Conservation (phyloP, 306 rosid genomes). For the Castanea crenata region DNA sequence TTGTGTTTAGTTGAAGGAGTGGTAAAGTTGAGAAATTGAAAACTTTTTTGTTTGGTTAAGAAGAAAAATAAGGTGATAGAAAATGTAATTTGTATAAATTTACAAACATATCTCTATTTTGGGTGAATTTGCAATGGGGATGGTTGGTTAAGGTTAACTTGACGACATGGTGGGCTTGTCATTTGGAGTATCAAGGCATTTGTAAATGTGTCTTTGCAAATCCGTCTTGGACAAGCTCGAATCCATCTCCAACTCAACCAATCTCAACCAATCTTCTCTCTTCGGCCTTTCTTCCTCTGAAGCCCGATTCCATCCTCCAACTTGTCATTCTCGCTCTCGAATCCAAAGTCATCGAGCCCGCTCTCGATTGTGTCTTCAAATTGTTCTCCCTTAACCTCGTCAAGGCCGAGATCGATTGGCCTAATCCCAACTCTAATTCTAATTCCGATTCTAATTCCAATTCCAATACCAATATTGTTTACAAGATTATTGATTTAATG, state of each 20-base stretch:
- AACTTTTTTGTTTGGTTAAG: too few species aligned
- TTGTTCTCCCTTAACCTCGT: conserved; percentile 81
- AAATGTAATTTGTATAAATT: too few species aligned
- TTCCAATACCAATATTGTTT: too few species aligned
- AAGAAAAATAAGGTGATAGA: too few species aligned
- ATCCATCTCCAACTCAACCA: conserved; percentile 45
- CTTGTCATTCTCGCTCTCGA: conserved; percentile 80
- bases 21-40: too few species aligned
- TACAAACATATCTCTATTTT: too few species aligned
- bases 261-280: conserved; percentile 50
- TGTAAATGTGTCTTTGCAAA: conserved; percentile 38
- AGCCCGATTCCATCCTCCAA: conserved; percentile 63
- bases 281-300: conserved; percentile 59
- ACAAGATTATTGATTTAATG: conserved; percentile 62
- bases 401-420: conserved; percentile 68
- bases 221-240: conserved; percentile 92
- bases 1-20: too few species aligned
- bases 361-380: conserved; percentile 82
- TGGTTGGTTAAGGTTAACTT: too few species aligned
- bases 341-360: conserved; percentile 94
- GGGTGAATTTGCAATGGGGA: too few species aligned
- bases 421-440: conserved; percentile 11
- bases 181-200: too few species aligned
- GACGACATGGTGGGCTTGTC: too few species aligned
- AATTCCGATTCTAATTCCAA: not conserved